Evolutionary conservation across 2,329 filamentous ascomycete species (phyloP), one percentile per base, ranked within the genome.

Genomic region (Uncinocarpus reesii): DNA sequence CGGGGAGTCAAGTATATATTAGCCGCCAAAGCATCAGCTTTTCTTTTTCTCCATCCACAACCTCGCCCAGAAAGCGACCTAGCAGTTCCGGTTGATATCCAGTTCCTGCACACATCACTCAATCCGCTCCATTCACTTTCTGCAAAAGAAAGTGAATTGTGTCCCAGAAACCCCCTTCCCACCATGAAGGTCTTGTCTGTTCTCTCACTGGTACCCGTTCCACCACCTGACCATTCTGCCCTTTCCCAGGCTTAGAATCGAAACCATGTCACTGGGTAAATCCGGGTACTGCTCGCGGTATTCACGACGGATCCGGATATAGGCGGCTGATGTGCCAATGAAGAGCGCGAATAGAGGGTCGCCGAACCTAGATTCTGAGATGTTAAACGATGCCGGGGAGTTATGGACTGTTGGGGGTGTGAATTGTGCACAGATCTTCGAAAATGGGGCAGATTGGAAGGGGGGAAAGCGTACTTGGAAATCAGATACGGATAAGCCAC

Each of bases 301-400:
- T 53, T 78, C 76, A 10, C 75, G 69, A 48, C 70, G 72, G 54
- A 78, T 74, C n/a, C 75, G 70, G 16, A 73, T 62, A 18, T 68
- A 60, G 10, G 75, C 71, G n/a, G 76, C 73, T 7, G 71, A 68
- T 7, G 71, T 58, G 41, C 76, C 76, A 57, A 78, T 75, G 52
- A 68, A 60, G 31, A 72, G 49, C 20, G 75, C 75, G 56, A 79
- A 79, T 50, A 78, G 47, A 26, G 76, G 76, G 56, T 79, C 76
- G 4, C 65, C 68, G 51, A 71, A 54, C 59, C 73, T 76, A 38
- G 60, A 62, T 21, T 62, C 60, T 26, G 28, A 31, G 5, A 24
- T 38, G 29, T 46, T 11, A 42, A n/a, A n/a, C n/a, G n/a, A n/a
- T n/a, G n/a, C n/a, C n/a, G n/a, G n/a, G n/a, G n/a, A n/a, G 24